These are phyloP conservation scores for Kurtzmaniella fragi DNA, from an alignment of 805 yeast genomes.

Conservation along the genomic window DNA sequence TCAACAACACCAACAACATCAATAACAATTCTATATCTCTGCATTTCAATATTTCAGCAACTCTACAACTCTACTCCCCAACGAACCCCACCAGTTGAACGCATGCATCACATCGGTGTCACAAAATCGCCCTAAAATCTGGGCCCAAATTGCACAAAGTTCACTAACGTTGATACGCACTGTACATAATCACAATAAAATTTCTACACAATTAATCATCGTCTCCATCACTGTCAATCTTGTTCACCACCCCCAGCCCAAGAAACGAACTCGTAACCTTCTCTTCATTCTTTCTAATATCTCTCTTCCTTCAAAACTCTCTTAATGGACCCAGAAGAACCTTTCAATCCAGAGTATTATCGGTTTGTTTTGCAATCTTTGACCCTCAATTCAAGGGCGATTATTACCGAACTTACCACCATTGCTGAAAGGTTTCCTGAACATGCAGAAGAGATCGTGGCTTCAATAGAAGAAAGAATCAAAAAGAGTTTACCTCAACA, in stretches of 20 bases:
- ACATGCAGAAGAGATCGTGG: conserved; percentile 26
- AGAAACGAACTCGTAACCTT: neutral
- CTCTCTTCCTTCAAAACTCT: too few relatives aligned
- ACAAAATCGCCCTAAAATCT: too few relatives aligned
- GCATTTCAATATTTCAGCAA: too few relatives aligned
- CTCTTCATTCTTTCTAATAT: neutral
- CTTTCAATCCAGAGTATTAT: conserved; percentile 23
- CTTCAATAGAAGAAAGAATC: conserved; percentile 31
- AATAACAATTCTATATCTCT: too few relatives aligned
- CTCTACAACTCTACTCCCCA: too few relatives aligned
- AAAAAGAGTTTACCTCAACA: conserved; percentile 34
- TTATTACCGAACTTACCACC: conserved; percentile 34
- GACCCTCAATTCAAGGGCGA: conserved; percentile 33
- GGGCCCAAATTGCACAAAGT: too few relatives aligned
- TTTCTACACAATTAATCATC: neutral
- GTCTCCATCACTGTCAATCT: neutral
- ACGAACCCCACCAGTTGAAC: too few relatives aligned
- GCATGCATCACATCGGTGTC: too few relatives aligned
- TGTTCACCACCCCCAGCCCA: neutral
- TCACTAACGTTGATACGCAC: neutral
- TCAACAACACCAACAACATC: too few relatives aligned
- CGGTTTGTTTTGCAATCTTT: conserved; percentile 27
- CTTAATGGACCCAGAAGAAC: conserved; percentile 11
- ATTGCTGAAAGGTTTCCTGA: conserved; percentile 31
- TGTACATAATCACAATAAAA: neutral